Conservation (phyloP, 225 moss, liverwort and hornwort genomes). For the Ulota crispa region DNA sequence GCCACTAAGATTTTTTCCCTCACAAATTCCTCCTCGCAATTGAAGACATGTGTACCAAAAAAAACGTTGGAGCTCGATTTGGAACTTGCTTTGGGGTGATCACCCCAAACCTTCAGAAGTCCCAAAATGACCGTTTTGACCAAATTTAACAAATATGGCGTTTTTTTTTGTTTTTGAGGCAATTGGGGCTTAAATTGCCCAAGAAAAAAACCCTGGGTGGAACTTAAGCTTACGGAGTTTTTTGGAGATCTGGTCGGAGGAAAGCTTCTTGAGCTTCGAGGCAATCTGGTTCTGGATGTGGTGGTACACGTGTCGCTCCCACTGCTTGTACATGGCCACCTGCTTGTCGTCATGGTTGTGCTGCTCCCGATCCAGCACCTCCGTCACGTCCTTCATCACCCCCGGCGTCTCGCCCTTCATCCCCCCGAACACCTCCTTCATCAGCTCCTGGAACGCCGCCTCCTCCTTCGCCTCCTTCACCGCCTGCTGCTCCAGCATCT, state of each 20-base stretch:
- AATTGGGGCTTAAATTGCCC: too few relatives aligned
- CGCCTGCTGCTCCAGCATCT: slow-evolving; percentile 32
- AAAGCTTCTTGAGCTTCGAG: slow-evolving; percentile 41
- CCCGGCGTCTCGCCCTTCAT: slow-evolving; percentile 40
- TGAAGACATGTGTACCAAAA: too few relatives aligned
- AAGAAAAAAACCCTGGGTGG: too few relatives aligned
- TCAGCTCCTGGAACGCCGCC: slow-evolving; percentile 47
- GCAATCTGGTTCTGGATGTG: slow-evolving; percentile 56
- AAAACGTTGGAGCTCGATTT: too few relatives aligned
- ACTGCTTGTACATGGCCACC: slow-evolving; percentile 49
- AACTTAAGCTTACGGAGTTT: slow-evolving; percentile 33
- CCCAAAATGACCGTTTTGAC: too few relatives aligned
- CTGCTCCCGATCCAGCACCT: slow-evolving; percentile 35
- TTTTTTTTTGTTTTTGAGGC: too few relatives aligned
- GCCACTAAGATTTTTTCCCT: too few relatives aligned
- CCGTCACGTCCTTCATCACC: slow-evolving; percentile 57
- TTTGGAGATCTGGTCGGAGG: slow-evolving; percentile 49
- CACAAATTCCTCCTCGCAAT: too few relatives aligned
- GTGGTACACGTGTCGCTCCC: slow-evolving; percentile 53
- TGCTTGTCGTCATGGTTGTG: slow-evolving; percentile 44
- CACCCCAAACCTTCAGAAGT: too few relatives aligned
- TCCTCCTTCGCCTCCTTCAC: slow-evolving; percentile 40
- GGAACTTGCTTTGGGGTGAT: too few relatives aligned
- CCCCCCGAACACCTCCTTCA: slow-evolving; percentile 35
- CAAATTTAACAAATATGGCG: too few relatives aligned